Evolutionary conservation across 768 basidiomycete species (phyloP).

Genomic region (Sarcodon sp.): DNA sequence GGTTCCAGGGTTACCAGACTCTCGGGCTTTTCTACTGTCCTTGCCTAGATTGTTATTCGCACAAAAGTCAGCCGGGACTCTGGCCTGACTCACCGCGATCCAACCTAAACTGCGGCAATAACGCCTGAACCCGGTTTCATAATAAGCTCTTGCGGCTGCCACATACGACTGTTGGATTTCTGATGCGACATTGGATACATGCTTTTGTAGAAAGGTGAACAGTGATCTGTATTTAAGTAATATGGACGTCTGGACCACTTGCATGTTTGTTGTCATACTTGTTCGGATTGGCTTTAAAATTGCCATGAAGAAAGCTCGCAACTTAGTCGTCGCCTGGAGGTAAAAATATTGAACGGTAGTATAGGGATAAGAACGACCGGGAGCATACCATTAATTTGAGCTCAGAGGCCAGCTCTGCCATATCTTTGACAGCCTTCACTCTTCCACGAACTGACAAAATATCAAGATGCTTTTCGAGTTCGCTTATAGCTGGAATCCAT

Average conservation of each 20-base stretch:
- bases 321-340: conserved; percentile 72
- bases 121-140: conserved; percentile 89
- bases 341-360: conserved; percentile 1
- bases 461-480: conserved; percentile 67
- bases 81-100: conserved; percentile 46
- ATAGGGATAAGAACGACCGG: not conserved
- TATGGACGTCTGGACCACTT: conserved; percentile 80
- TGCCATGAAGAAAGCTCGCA: conserved; percentile 76
- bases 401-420: conserved; percentile 77
- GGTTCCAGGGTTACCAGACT: conserved; percentile 35
- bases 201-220: conserved; percentile 76
- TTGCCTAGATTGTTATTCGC: conserved; percentile 27
- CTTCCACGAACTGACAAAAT: conserved; percentile 60
- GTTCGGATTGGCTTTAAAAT: conserved; percentile 72
- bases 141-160: conserved; percentile 75
- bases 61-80: not conserved
- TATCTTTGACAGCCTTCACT: conserved; percentile 77
- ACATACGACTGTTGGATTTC: conserved; percentile 86
- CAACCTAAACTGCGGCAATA: conserved; percentile 74
- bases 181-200: conserved; percentile 67
- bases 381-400: conserved; percentile 72
- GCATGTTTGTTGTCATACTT: conserved; percentile 86
- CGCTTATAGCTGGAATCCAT: conserved; percentile 78
- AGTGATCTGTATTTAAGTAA: conserved; percentile 75
- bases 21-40: conserved; percentile 60